Evolutionary conservation across 768 basidiomycete species (phyloP).

Genomic region (Leccinum pellstonianum): DNA sequence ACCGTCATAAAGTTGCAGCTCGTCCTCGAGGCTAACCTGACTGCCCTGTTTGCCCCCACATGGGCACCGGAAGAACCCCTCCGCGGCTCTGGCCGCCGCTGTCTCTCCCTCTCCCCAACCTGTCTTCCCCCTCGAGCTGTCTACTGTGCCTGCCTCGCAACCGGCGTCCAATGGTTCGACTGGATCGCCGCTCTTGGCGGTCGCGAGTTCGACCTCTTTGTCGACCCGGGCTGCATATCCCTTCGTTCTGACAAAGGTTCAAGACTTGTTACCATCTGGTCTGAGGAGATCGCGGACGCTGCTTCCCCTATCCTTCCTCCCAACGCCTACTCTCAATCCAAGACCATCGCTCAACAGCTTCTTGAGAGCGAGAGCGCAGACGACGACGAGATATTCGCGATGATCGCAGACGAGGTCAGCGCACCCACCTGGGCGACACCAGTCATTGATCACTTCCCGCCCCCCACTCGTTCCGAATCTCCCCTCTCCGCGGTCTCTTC

Average conservation of each 20-base stretch:
- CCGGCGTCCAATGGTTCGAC: constrained; percentile 76
- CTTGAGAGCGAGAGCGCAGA: constrained; percentile 69
- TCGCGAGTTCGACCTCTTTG: constrained; percentile 73
- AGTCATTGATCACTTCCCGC: constrained; percentile 57
- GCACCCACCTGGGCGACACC: constrained; percentile 71
- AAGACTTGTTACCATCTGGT: constrained; percentile 66
- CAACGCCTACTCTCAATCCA: constrained; percentile 33
- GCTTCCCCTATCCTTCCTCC: constrained; percentile 20
- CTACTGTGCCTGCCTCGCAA: constrained; percentile 66
- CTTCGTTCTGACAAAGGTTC: constrained; percentile 52
- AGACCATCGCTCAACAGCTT: constrained; percentile 74
- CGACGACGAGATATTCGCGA: constrained; percentile 69
- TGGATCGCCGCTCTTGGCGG: constrained; percentile 73
- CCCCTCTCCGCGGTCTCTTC: constrained; percentile 56
- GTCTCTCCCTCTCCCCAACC: constrained; percentile 67
- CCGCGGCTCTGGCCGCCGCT: constrained; percentile 69
- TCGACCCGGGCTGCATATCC: constrained; percentile 78
- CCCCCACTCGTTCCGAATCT: constrained; percentile 51
- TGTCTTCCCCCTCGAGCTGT: constrained; percentile 70
- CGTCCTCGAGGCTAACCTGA: constrained; percentile 71
- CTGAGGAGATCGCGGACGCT: constrained; percentile 44
- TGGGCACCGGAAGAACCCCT: constrained; percentile 67
- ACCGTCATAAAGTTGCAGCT: constrained; percentile 69
- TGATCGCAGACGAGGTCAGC: constrained; percentile 70
- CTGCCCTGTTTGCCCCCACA: constrained; percentile 61